These are phyloP conservation scores for Colletotrichum lini DNA, from an alignment of 2,329 filamentous ascomycete species.

Conservation along the genomic window DNA sequence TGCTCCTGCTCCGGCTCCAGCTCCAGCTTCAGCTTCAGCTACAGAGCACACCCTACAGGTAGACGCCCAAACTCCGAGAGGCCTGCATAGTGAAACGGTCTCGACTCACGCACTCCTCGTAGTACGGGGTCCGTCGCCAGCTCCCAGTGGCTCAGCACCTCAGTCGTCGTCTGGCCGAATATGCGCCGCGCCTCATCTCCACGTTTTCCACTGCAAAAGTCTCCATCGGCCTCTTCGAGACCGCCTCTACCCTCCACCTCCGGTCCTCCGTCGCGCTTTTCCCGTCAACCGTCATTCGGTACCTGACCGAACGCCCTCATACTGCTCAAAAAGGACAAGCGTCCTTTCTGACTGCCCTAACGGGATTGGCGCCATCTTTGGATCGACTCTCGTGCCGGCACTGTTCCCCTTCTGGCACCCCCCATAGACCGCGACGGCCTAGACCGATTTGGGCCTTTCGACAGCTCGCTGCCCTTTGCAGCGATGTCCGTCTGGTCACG, in stretches of 20 bases:
- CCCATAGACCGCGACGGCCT: constrained; percentile 33
- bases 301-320: constrained; percentile 32
- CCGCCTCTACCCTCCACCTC: constrained; percentile 11
- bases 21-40: too few relatives aligned
- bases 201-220: constrained; percentile 33
- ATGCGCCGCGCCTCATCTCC: constrained; percentile 39
- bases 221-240: constrained; percentile 26
- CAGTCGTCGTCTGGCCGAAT: constrained; percentile 34
- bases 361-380: constrained; percentile 8
- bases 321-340: constrained; percentile 20
- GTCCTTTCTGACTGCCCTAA: not conserved
- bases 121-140: constrained; percentile 15
- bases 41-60: too few relatives aligned
- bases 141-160: constrained; percentile 14
- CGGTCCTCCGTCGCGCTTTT: constrained; percentile 38
- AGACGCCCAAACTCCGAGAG: too few relatives aligned
- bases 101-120: not conserved
- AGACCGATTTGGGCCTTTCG: constrained; percentile 29
- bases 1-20: too few relatives aligned
- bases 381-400: constrained; percentile 39
- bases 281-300: constrained; percentile 41
- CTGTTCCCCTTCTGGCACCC: constrained; percentile 36
- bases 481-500: constrained; percentile 38
- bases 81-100: not conserved
- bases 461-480: constrained; percentile 37